Base-by-base conservation (phyloP, 768 basidiomycete species). In the Psilocybe cubensis region DNA sequence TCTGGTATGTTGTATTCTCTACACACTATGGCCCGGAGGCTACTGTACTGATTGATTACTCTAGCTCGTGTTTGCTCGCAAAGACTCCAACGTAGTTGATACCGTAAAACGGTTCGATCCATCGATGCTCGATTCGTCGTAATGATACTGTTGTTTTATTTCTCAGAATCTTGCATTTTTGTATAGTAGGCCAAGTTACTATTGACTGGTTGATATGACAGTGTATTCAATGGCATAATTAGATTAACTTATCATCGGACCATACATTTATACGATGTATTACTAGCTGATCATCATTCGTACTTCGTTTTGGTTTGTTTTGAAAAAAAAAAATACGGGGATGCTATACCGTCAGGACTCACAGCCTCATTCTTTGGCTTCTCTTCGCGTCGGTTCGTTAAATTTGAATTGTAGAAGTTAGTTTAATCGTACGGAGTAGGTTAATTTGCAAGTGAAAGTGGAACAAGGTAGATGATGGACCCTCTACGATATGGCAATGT, bases 1-100 rank as follows among this genome's bases (percentile, higher is more conserved):
- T 74, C 76, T 94, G 73, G 92, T 92, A 61, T 59, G 89, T 52
- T 54, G n/a, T n/a, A n/a, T n/a, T n/a, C n/a, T n/a, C n/a, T n/a
- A n/a, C n/a, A n/a, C n/a, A n/a, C n/a, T n/a, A n/a, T n/a, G n/a
- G n/a, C n/a, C n/a, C n/a, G n/a, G n/a, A n/a, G n/a, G n/a, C n/a
- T n/a, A n/a, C n/a, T n/a, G n/a, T n/a, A n/a, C n/a, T n/a, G n/a
- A n/a, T n/a, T n/a, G n/a, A n/a, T n/a, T n/a, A 56, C 54, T 58
- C 14, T 41, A 94, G 92, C 83, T 94, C 57, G 92, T 94, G 17
- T 94, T 90, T 70, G 87, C 90, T 47, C 83, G 88, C 12, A 92
- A 90, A 71, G 92, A 85, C 38, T 80, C 83, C 1, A 84, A 92
- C 54, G 84, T 91, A 51, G 87, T 94, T 54, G 84, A 91, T 58